Evolutionary conservation across 495 filamentous ascomycete species (phyloP).

Genomic region (Lophiostoma macrostomum): DNA sequence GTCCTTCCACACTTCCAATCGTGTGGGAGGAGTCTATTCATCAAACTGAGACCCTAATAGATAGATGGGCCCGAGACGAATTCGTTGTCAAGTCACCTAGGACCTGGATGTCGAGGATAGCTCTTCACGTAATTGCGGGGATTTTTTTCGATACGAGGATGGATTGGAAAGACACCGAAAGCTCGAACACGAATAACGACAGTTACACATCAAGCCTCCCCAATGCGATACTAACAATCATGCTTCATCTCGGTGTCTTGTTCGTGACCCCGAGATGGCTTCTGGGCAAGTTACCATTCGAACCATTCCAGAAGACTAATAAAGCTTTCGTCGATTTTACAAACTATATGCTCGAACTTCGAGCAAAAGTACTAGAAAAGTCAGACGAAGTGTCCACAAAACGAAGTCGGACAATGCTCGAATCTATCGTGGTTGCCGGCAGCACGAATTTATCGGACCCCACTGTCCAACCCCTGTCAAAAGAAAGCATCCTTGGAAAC

Average conservation of each 20-base stretch:
- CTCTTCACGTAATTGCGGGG: conserved; percentile 11
- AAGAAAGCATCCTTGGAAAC: no score
- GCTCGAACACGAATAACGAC: neutral
- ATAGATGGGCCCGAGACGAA: neutral
- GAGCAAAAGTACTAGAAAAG: neutral
- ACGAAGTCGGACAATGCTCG: conserved; percentile 11
- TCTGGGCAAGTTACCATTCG: neutral
- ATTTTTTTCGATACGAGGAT: conserved; percentile 12
- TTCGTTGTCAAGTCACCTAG: neutral
- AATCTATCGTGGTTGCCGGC: conserved; percentile 9
- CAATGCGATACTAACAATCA: conserved; percentile 6
- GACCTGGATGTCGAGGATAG: conserved; percentile 1
- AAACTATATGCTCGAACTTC: conserved; percentile 9
- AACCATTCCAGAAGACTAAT: conserved; percentile 6
- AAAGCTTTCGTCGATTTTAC: conserved; percentile 3
- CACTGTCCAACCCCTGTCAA: neutral
- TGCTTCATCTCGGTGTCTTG: neutral
- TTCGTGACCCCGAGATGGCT: conserved; percentile 5
- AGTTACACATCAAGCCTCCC: neutral
- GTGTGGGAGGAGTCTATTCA: conserved; percentile 9
- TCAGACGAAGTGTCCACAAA: neutral
- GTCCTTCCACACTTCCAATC: neutral
- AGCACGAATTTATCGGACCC: neutral
- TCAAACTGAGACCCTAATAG: conserved; percentile 4
- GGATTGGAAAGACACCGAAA: conserved; percentile 4